A percentile compares a stretch with the other conserved stretches of the same genome.
These are phyloP conservation scores for Castanea mollissima DNA, from an alignment of 306 rosid genomes.

Conservation along the genomic window DNA sequence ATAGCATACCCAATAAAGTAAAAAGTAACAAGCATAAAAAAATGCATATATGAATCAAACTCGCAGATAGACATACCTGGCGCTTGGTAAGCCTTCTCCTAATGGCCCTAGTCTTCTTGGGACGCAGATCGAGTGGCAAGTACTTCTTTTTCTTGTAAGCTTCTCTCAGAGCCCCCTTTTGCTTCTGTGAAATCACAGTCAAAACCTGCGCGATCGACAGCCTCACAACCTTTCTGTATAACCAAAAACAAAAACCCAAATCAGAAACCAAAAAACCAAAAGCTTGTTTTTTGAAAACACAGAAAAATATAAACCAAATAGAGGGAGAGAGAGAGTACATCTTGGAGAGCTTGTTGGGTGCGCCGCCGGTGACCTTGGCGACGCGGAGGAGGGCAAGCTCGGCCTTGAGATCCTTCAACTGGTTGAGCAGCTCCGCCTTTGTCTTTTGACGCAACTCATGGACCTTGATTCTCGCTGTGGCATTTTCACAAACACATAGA, in stretches of 20 bases:
- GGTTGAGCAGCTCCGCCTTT: constrained; percentile 63
- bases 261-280: no score
- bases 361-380: constrained; percentile 98
- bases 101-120: constrained; percentile 68
- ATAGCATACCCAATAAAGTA: not conserved
- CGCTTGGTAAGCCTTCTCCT: constrained; percentile 73
- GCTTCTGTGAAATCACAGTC: constrained; percentile 70
- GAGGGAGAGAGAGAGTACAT: constrained; percentile 39
- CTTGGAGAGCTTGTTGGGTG: constrained; percentile 98
- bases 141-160: constrained; percentile 63
- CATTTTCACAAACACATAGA: not conserved
- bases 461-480: constrained; percentile 89
- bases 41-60: not conserved
- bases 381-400: constrained; percentile 94
- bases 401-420: constrained; percentile 95
- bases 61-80: constrained; percentile 48
- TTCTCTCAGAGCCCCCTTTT: constrained; percentile 57
- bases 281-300: not conserved
- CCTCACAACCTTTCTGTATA: constrained; percentile 63
- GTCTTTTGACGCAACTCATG: constrained; percentile 89
- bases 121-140: constrained; percentile 63
- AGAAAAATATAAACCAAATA: not conserved
- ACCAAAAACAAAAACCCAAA: not conserved
- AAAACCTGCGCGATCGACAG: constrained; percentile 56
- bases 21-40: not conserved